Evolutionary conservation across 306 rosid species (phyloP).

Genomic region (Castanopsis chinensis): DNA sequence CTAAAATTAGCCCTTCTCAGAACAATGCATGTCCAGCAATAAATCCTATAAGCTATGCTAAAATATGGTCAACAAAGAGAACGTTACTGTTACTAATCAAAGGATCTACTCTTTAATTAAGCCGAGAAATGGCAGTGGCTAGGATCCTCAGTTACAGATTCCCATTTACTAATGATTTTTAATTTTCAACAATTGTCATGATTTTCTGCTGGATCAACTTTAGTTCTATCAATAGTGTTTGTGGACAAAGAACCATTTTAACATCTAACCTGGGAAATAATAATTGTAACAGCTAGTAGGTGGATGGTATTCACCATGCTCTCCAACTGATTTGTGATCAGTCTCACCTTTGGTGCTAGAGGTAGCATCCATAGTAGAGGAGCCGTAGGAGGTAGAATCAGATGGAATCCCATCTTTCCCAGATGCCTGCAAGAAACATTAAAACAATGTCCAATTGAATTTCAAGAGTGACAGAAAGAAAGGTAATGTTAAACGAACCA

Average conservation of each 20-base stretch:
- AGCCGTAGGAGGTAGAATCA: constrained; percentile 22
- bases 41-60: neutral
- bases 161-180: neutral
- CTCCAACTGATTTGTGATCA: constrained; percentile 43
- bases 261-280: constrained; percentile 49
- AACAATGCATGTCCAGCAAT: neutral
- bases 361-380: constrained; percentile 32
- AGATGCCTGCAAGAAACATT: constrained; percentile 42
- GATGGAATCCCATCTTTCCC: constrained; percentile 40
- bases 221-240: neutral
- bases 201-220: neutral
- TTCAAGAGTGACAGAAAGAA: neutral
- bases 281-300: constrained; percentile 45
- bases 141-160: neutral
- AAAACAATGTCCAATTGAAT: neutral
- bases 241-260: constrained; percentile 15
- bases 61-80: neutral
- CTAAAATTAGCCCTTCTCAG: neutral
- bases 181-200: neutral
- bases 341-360: constrained; percentile 52
- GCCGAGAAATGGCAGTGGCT: neutral
- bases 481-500: neutral
- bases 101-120: neutral
- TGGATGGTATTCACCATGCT: constrained; percentile 37
- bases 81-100: neutral